phyloP scores from a whole-genome alignment of 257 asterid species.

The Fraxinus americana region DNA sequence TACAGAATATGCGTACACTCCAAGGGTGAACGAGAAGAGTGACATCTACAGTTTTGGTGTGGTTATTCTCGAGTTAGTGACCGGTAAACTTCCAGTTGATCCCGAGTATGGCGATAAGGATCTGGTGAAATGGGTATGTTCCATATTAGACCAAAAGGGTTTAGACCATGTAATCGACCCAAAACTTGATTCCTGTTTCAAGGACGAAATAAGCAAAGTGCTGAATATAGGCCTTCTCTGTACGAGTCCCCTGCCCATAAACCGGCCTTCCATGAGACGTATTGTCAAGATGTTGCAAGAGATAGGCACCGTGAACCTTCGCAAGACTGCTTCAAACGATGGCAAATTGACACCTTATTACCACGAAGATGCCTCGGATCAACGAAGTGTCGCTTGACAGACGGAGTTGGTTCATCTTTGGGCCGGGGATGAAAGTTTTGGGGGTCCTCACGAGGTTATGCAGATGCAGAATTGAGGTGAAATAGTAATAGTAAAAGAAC shows the following conservation, averaged over 20 bases:
- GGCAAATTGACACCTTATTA: conserved; percentile 86
- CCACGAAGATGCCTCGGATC: conserved; percentile 75
- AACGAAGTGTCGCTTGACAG: conserved; percentile 56
- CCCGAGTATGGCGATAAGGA: conserved; percentile 95
- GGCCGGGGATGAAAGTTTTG: background rate
- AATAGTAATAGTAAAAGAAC: no score
- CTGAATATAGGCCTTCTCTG: conserved; percentile 86
- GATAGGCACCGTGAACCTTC: conserved; percentile 43
- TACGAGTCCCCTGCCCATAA: conserved; percentile 91
- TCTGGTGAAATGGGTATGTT: conserved; percentile 91
- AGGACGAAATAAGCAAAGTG: conserved; percentile 78
- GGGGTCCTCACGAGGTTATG: background rate
- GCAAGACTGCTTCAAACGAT: conserved; percentile 49
- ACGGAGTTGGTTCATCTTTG: background rate
- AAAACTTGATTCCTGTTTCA: conserved; percentile 78
- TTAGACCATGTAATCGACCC: conserved; percentile 76
- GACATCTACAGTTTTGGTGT: conserved; percentile 93
- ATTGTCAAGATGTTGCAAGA: conserved; percentile 90
- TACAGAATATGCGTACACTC: conserved; percentile 91
- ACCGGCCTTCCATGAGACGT: conserved; percentile 95
- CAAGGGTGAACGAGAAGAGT: conserved; percentile 93
- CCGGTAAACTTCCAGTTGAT: conserved; percentile 75
- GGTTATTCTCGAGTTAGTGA: conserved; percentile 80
- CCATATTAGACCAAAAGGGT: conserved; percentile 80
- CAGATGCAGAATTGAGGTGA: background rate